Base-by-base conservation (phyloP, 768 basidiomycete species). In the Leucocoprinus leucothites region DNA sequence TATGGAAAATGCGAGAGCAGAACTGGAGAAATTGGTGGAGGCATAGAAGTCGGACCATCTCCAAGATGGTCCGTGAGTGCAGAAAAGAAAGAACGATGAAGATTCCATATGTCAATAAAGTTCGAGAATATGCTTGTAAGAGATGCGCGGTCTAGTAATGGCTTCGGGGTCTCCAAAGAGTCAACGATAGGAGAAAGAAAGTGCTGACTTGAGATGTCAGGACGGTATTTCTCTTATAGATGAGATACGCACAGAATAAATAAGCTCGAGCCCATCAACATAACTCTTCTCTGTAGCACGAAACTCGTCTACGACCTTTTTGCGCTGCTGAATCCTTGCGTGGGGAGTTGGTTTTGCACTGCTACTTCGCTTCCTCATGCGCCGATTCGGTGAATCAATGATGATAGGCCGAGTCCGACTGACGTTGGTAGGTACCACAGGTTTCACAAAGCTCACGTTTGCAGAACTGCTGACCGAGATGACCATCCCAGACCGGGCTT, bases 41-140 rank as follows among this genome's bases (percentile, higher is more conserved):
- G 66, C 64, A 45, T 54, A 9, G 65, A 45, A 49, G 67, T 62
- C 56, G 69, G 56, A 62, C 63, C 31, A 60, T 56, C 41, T 14
- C 64, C 59, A 60, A 76, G 56, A 47, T 81, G 72, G 40, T 71
- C 67, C 7, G 81, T 75, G 25, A 92, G 75, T 1, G 85, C 79
- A 5, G 79, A 72, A 56, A 84, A 82, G 69, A 92, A 87, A 1
- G 87, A 81, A 49, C 81, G 87, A 69, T 92, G 90, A 41, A 91
- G 77, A 63, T 91, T 93, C 91, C 88, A 92, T 31, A 94, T 93
- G 68, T 94, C 91, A 64, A 92, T 86, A 60, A 94, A 92, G 67
- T 93, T 93, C 58, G 87, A 88, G 69, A 94, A 94, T 34, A 93
- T 74, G 11, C 84, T 77, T 0, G 85, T 88, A 55, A 94, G 78